phyloP scores from a whole-genome alignment of 768 basidiomycete species.

The Arthromyces matolae region DNA sequence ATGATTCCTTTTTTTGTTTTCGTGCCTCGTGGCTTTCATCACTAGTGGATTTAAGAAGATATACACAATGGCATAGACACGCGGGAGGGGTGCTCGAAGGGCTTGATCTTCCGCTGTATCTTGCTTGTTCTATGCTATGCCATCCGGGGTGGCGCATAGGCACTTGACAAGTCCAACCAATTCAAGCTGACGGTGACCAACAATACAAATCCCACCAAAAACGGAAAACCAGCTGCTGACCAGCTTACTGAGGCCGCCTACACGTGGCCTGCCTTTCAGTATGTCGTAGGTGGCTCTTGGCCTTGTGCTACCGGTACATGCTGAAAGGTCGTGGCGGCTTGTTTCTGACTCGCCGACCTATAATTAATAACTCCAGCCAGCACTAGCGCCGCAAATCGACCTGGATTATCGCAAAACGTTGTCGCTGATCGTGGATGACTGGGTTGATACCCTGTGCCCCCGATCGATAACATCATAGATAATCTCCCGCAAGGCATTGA shows the following conservation, averaged over 20 bases:
- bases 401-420: constrained; percentile 7
- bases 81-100: too few relatives aligned
- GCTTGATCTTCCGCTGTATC: too few relatives aligned
- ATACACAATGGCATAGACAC: too few relatives aligned
- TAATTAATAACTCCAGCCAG: constrained; percentile 2
- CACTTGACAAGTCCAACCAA: too few relatives aligned
- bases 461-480: constrained; percentile 13
- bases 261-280: neutral
- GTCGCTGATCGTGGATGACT: constrained; percentile 2
- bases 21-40: neutral
- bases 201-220: too few relatives aligned
- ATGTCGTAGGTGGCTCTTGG: neutral
- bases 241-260: too few relatives aligned
- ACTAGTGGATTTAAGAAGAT: too few relatives aligned
- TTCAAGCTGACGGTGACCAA: too few relatives aligned
- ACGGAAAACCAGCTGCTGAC: too few relatives aligned
- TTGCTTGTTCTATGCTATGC: neutral
- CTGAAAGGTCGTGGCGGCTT: constrained; percentile 4
- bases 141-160: neutral
- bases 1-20: too few relatives aligned
- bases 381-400: constrained; percentile 2
- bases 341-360: constrained; percentile 2
- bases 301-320: constrained; percentile 5
- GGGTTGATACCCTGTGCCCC: constrained; percentile 3
- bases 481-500: constrained; percentile 2